Percentiles rank a stretch among this genome's conserved stretches.
Evolutionary conservation across 2,329 filamentous ascomycete species (phyloP).

Genomic region (Claviceps lovelessii): DNA sequence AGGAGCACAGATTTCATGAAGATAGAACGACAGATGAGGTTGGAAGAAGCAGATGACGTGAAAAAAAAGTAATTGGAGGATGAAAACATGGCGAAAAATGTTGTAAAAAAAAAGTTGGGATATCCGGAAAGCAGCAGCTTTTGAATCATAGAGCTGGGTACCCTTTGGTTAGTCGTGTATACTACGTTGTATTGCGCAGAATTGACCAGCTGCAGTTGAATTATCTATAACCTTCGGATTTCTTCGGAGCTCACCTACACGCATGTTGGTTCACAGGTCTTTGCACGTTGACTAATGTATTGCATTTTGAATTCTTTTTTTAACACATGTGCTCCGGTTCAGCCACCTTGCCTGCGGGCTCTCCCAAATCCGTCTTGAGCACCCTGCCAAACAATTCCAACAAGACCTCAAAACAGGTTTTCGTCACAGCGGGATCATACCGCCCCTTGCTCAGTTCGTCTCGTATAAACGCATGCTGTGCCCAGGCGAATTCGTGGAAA

Average conservation of each 20-base stretch:
- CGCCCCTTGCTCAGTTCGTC: slow-evolving; percentile 89
- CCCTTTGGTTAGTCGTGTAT: background rate
- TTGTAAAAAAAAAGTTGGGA: background rate
- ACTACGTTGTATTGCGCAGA: background rate
- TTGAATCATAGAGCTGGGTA: background rate
- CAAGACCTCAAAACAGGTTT: slow-evolving; percentile 82
- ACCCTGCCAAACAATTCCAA: slow-evolving; percentile 70
- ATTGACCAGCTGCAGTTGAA: background rate
- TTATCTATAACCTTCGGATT: too few relatives aligned
- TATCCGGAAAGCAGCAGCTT: background rate
- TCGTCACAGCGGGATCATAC: slow-evolving; percentile 76
- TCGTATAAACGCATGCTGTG: slow-evolving; percentile 87
- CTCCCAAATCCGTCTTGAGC: slow-evolving; percentile 66
- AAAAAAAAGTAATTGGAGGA: background rate
- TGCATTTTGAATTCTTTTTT: background rate
- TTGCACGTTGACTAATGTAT: background rate
- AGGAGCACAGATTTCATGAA: background rate
- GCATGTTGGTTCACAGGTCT: background rate
- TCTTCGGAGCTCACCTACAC: background rate
- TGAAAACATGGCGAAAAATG: background rate
- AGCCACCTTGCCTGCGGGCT: slow-evolving; percentile 43
- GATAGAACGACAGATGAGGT: background rate
- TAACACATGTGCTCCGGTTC: slow-evolving; percentile 62
- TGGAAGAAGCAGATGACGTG: background rate
- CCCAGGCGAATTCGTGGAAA: slow-evolving; percentile 85